phyloP scores from a whole-genome alignment of 2,329 filamentous ascomycete genomes.

The Colletotrichum cuscutae region DNA sequence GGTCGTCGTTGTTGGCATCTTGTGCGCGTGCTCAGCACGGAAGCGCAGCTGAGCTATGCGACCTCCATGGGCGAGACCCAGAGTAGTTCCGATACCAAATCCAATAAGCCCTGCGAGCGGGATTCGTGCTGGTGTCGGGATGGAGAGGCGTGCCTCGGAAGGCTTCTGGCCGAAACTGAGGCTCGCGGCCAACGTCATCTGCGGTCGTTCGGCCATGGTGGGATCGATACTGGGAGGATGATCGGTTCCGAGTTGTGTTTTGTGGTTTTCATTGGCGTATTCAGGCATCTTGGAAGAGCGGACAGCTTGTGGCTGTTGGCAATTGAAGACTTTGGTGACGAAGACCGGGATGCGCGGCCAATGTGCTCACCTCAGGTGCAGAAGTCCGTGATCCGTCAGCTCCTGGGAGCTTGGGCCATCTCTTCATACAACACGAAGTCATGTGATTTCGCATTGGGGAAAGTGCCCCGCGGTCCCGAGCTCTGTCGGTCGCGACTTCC shows the following conservation, averaged over 20 bases:
- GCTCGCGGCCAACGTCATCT: conserved; percentile 22
- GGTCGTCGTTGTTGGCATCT: conserved; percentile 81
- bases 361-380: neutral
- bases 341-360: neutral
- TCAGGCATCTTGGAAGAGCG: neutral
- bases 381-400: neutral
- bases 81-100: conserved; percentile 73
- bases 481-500: neutral
- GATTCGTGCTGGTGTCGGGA: conserved; percentile 73
- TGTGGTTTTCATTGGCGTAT: neutral
- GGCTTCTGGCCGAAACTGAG: conserved; percentile 44
- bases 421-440: conserved; percentile 23
- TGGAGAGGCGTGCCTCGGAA: conserved; percentile 63
- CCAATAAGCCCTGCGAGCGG: conserved; percentile 71
- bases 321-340: neutral
- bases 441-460: conserved; percentile 42
- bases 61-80: conserved; percentile 79
- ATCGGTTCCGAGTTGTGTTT: neutral
- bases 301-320: neutral
- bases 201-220: conserved; percentile 20
- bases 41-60: conserved; percentile 83
- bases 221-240: neutral
- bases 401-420: conserved; percentile 19
- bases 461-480: conserved; percentile 14
- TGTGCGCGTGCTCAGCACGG: conserved; percentile 95